Conservation (phyloP, 75 land plant genomes). For the Selaginella tamariscina region DNA sequence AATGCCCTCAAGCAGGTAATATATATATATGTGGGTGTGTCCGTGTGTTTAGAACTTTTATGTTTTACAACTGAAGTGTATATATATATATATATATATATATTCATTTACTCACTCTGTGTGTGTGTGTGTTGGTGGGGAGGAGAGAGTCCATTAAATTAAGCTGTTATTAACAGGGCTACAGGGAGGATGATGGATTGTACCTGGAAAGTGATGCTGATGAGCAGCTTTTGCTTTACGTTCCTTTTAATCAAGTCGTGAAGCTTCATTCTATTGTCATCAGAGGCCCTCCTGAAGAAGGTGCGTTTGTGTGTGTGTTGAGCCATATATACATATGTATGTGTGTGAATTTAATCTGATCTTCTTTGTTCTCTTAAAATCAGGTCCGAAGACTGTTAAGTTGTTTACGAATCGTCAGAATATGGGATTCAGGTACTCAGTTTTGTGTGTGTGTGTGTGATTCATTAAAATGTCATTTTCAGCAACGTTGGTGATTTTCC, state of each 20-base stretch:
- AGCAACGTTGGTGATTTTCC: slow-evolving; percentile 91
- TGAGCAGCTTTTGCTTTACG: slow-evolving; percentile 71
- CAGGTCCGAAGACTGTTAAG: slow-evolving; percentile 84
- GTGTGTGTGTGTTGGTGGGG: background rate
- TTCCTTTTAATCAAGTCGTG: slow-evolving; percentile 72
- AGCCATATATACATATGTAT: too few relatives aligned
- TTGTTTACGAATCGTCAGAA: slow-evolving; percentile 74
- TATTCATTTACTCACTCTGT: background rate
- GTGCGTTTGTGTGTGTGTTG: slow-evolving; percentile 27
- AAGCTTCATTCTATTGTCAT: slow-evolving; percentile 65
- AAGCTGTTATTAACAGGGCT: slow-evolving; percentile 39
- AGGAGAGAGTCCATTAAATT: background rate
- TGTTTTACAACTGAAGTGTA: background rate
- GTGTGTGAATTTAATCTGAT: background rate
- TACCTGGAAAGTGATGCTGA: slow-evolving; percentile 84
- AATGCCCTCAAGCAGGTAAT: slow-evolving; percentile 78
- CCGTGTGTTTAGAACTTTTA: background rate
- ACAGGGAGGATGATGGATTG: slow-evolving; percentile 71
- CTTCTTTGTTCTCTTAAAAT: background rate
- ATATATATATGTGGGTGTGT: too few relatives aligned
- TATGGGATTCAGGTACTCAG: slow-evolving; percentile 81
- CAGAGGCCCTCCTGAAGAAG: slow-evolving; percentile 73
- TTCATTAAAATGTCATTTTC: slow-evolving; percentile 15
- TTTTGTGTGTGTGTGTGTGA: background rate
- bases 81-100: background rate